Evolutionary conservation across 495 filamentous ascomycete genomes (phyloP).

Genomic region (Aspergillus steynii): DNA sequence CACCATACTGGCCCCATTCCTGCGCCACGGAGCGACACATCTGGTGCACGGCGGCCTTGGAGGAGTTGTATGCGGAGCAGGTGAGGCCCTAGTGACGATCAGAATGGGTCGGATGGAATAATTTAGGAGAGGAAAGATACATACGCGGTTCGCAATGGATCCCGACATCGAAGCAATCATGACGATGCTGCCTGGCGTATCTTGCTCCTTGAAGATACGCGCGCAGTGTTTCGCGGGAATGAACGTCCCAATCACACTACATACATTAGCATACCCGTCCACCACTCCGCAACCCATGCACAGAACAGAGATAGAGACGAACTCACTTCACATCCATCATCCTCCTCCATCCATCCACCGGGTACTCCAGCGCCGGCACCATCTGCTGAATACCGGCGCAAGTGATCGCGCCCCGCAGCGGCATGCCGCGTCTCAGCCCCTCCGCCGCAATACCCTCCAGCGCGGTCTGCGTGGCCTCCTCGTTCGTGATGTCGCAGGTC

Average conservation of each 20-base stretch:
- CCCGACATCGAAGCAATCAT: constrained; percentile 79
- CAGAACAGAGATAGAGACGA: no score
- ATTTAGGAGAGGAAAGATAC: constrained; percentile 5
- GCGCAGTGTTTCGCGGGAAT: constrained; percentile 72
- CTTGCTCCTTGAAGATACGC: constrained; percentile 60
- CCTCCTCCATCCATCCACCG: constrained; percentile 56
- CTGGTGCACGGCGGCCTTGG: constrained; percentile 66
- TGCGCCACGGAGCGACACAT: constrained; percentile 64
- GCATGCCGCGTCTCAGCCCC: constrained; percentile 39
- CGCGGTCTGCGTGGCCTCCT: constrained; percentile 29
- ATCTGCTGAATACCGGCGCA: constrained; percentile 79
- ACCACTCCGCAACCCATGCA: not conserved
- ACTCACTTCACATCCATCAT: constrained; percentile 66
- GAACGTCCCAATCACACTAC: constrained; percentile 63
- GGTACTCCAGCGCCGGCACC: constrained; percentile 63
- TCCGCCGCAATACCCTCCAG: constrained; percentile 48
- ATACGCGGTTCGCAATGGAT: constrained; percentile 65
- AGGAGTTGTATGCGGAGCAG: constrained; percentile 67
- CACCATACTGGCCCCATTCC: constrained; percentile 55
- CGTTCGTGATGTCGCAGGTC: constrained; percentile 62
- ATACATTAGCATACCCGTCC: constrained; percentile 1
- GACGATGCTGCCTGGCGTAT: constrained; percentile 60
- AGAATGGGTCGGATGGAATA: not conserved
- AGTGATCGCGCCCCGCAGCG: constrained; percentile 74
- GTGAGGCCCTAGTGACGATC: constrained; percentile 50